Conservation (phyloP, 352 stramenopile genomes). For the Phytopythium helicoides region DNA sequence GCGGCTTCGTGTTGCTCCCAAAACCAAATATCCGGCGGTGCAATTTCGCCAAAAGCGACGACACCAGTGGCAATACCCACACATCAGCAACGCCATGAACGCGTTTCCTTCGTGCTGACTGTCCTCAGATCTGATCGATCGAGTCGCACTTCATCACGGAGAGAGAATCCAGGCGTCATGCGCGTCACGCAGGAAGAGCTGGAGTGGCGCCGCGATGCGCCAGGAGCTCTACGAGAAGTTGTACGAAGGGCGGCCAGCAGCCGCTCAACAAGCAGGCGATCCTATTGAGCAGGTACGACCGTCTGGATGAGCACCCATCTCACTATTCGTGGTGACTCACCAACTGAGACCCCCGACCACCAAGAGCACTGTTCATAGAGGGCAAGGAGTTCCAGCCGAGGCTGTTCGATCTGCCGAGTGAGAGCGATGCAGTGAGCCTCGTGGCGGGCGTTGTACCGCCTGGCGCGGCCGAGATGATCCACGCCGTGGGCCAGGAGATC, state of each 20-base stretch:
- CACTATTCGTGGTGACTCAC: neutral
- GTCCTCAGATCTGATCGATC: too few species aligned
- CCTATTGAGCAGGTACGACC: constrained; percentile 26
- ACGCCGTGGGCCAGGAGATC: constrained; percentile 39
- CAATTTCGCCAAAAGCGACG: too few species aligned
- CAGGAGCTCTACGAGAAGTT: constrained; percentile 39
- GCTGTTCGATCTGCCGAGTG: constrained; percentile 39
- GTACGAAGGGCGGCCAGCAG: constrained; percentile 30
- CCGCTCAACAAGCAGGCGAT: constrained; percentile 33
- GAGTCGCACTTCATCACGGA: too few species aligned
- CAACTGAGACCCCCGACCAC: too few species aligned
- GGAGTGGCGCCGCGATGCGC: constrained; percentile 32
- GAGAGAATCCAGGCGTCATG: too few species aligned
- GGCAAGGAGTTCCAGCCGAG: constrained; percentile 40
- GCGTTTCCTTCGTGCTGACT: neutral
- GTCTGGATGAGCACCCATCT: neutral
- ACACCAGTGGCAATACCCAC: too few species aligned
- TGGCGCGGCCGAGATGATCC: constrained; percentile 32
- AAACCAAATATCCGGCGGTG: too few species aligned
- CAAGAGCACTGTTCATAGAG: constrained; percentile 32
- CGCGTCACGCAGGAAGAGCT: constrained; percentile 25
- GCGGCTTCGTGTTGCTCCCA: too few species aligned
- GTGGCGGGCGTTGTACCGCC: constrained; percentile 43
- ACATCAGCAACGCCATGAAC: too few species aligned
- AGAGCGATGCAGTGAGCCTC: constrained; percentile 44